Base-by-base conservation (phyloP, 495 filamentous ascomycete species). In the Podospora comata region DNA sequence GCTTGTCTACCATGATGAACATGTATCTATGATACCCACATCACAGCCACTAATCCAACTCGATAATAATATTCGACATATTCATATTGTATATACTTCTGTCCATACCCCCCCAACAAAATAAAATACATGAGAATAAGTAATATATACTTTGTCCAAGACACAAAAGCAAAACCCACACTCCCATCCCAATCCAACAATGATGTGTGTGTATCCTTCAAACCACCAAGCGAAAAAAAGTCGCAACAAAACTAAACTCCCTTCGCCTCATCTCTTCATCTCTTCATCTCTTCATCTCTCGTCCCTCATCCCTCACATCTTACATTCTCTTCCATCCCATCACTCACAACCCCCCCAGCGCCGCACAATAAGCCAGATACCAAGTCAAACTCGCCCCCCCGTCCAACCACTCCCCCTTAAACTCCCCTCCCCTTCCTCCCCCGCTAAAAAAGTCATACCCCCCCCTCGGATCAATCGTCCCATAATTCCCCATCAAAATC, bases 361-460 rank as follows among this genome's bases (percentile, higher is more conserved):
- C 82, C 63, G 92, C 94, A 68, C 89, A 83, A 79, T 87, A 92
- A 18, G 91, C 90, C 75, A 97, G 75, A 84, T 94, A 97, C 93
- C 94, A 97, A 54, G 92, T 93, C 74, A 88, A 82, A 72, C 89
- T 91, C 5, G 92, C 92, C 11, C 95, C 95, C 0, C 92, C 92
- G 76, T 97, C 96, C 66, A 97, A 78, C 87, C 87, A 92, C 11
- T 73, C 78, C n/a, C 80, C 79, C 74, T 93, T 79, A 70, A 97
- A 97, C 65, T 85, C 77, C 5, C 75, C 63, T 62, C 85, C 74
- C 2, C 83, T 81, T 65, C 85, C 77, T 5, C 75, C 63, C 64
- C 85, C 74, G 2, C 83, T 81, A 70, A 99, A 98, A 79, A 94
- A 97, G 0, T 84, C 73, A 83, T 87, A 98, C 3, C 88, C 83